Evolutionary conservation across 345 rosid species (phyloP).

Genomic region (Litchi chinensis): DNA sequence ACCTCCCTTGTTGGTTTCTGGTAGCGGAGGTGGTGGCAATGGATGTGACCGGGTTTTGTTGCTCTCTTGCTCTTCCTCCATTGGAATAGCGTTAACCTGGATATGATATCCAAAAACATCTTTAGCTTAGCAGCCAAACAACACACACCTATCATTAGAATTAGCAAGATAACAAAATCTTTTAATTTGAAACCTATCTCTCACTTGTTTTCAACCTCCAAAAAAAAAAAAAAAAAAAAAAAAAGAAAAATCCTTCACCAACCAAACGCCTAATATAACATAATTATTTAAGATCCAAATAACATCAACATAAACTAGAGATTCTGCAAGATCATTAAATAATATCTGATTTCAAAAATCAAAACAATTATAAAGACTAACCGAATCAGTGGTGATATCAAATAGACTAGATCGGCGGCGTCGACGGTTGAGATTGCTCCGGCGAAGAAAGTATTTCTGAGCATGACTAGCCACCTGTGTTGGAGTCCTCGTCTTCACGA

Average conservation of each 20-base stretch:
- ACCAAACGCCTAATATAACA: background rate
- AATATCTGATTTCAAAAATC: background rate
- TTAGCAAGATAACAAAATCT: background rate
- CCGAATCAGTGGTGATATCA: conserved; percentile 86
- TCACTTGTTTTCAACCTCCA: background rate
- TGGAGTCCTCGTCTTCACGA: conserved; percentile 84
- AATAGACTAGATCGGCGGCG: conserved; percentile 92
- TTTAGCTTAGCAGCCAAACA: no score
- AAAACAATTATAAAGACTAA: conserved; percentile 20
- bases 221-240: no score
- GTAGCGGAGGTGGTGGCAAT: conserved; percentile 22
- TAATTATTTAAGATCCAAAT: background rate
- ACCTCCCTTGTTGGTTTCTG: conserved; percentile 32
- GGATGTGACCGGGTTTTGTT: conserved; percentile 30
- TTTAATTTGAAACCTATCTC: background rate
- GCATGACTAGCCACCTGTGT: conserved; percentile 99
- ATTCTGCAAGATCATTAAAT: background rate
- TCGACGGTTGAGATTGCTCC: conserved; percentile 80
- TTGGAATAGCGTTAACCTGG: conserved; percentile 59
- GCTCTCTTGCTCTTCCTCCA: conserved; percentile 57
- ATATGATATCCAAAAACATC: background rate
- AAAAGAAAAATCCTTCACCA: conserved; percentile 5
- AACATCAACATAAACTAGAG: background rate
- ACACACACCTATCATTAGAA: no score
- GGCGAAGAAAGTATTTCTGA: conserved; percentile 88